Conservation (phyloP, 73 alveolate species). For the Paraurostyla sp. region DNA sequence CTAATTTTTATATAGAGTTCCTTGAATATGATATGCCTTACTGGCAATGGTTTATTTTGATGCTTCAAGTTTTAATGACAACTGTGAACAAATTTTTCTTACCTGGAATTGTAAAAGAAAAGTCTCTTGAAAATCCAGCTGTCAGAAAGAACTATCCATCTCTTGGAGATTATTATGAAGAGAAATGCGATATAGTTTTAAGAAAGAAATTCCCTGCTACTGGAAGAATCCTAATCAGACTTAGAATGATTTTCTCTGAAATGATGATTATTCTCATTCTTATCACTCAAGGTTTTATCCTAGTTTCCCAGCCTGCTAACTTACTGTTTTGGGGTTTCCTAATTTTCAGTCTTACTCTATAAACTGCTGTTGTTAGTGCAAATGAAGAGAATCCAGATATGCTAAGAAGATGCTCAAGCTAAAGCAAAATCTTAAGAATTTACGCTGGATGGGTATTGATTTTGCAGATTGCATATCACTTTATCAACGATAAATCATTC, state of each 20-base stretch:
- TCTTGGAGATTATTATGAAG: slow-evolving; percentile 10
- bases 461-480: slow-evolving; percentile 22
- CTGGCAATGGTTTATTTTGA: slow-evolving; percentile 9
- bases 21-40: slow-evolving; percentile 21
- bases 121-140: neutral
- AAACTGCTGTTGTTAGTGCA: slow-evolving; percentile 48
- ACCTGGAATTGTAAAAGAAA: slow-evolving; percentile 14
- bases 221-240: slow-evolving; percentile 32
- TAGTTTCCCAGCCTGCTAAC: slow-evolving; percentile 38
- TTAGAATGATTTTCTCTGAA: slow-evolving; percentile 38
- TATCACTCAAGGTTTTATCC: slow-evolving; percentile 29
- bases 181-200: slow-evolving; percentile 28
- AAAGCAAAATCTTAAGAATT: slow-evolving; percentile 3
- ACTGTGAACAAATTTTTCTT: neutral
- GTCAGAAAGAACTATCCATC: neutral
- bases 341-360: slow-evolving; percentile 16
- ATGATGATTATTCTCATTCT: slow-evolving; percentile 40
- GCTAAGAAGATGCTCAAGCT: slow-evolving; percentile 25
- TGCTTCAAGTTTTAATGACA: neutral
- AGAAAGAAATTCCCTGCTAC: slow-evolving; percentile 45
- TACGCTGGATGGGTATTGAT: slow-evolving; percentile 26
- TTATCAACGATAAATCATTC: slow-evolving; percentile 29
- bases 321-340: slow-evolving; percentile 51
- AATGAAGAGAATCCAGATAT: neutral
- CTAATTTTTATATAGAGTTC: neutral